Conservation (phyloP, 2,329 filamentous ascomycete genomes). For the Lachnellula arida region DNA sequence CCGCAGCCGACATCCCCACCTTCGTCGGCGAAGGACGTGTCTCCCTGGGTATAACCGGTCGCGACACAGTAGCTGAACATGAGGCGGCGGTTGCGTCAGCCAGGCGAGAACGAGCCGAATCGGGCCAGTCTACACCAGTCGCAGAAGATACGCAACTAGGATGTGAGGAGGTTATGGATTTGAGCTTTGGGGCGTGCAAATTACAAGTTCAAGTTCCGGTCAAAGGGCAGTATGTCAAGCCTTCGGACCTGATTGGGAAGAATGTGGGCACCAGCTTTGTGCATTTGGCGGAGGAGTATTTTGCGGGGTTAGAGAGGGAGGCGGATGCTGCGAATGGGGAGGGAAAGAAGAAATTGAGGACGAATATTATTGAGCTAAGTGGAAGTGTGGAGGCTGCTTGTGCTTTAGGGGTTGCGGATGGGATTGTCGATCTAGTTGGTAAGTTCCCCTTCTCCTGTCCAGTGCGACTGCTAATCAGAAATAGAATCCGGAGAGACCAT, state of each 20-base stretch:
- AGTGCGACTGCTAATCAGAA: constrained; percentile 13
- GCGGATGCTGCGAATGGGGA: constrained; percentile 34
- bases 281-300: constrained; percentile 76
- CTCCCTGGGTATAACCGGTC: constrained; percentile 90
- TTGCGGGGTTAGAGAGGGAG: constrained; percentile 67
- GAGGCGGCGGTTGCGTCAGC: constrained; percentile 57
- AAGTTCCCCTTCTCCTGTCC: constrained; percentile 33
- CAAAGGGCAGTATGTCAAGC: constrained; percentile 66
- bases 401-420: constrained; percentile 90
- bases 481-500: constrained; percentile 98
- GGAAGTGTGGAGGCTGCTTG: constrained; percentile 97
- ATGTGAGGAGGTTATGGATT: constrained; percentile 80
- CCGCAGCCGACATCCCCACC: constrained; percentile 93
- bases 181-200: constrained; percentile 87
- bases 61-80: constrained; percentile 89
- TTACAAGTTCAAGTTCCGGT: constrained; percentile 95
- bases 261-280: constrained; percentile 97
- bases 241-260: constrained; percentile 79
- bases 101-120: constrained; percentile 45
- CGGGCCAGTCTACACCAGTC: constrained; percentile 40
- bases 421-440: constrained; percentile 97
- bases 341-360: constrained; percentile 56
- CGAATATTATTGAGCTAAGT: constrained; percentile 89
- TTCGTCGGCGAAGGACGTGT: constrained; percentile 94
- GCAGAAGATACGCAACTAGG: constrained; percentile 39